phyloP scores from a whole-genome alignment of 2,329 filamentous ascomycete species.

The Chaetomiaceae sp. region DNA sequence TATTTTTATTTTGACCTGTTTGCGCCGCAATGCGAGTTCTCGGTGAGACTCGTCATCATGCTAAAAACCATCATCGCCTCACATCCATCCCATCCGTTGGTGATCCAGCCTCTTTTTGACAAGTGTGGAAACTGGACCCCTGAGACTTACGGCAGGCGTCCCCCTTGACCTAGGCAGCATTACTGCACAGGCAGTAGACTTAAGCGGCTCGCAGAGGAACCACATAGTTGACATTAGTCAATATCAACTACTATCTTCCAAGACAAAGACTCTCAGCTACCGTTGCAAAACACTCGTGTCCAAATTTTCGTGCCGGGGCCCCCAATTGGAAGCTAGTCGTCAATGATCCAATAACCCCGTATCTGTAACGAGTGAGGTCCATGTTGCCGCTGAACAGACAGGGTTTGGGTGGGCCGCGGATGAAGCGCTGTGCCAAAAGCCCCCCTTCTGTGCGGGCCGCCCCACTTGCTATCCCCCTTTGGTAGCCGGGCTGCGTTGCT shows the following conservation, averaged over 20 bases:
- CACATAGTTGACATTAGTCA: too few relatives aligned
- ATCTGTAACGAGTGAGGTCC: not conserved
- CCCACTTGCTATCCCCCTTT: conserved; percentile 17
- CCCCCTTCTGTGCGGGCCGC: conserved; percentile 7
- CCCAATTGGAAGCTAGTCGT: too few relatives aligned
- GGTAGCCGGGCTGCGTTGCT: conserved; percentile 8
- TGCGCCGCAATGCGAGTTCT: not conserved
- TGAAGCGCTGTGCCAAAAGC: too few relatives aligned
- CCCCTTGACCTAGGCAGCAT: too few relatives aligned
- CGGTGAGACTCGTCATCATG: not conserved
- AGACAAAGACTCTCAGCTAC: too few relatives aligned
- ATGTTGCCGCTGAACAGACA: not conserved
- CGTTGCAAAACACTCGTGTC: too few relatives aligned
- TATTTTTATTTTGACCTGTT: not conserved
- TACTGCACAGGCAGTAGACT: too few relatives aligned
- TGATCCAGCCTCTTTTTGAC: not conserved
- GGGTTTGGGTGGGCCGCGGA: not conserved
- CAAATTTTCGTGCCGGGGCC: too few relatives aligned
- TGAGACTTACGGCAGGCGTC: too few relatives aligned
- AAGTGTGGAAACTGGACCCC: not conserved
- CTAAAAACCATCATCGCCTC: not conserved
- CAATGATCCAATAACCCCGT: too few relatives aligned
- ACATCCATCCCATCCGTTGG: not conserved
- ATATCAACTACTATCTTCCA: too few relatives aligned
- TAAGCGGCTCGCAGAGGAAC: too few relatives aligned